Conservation (phyloP, 1,284 basidiomycete species). For the Wallemia ichthyophaga region DNA sequence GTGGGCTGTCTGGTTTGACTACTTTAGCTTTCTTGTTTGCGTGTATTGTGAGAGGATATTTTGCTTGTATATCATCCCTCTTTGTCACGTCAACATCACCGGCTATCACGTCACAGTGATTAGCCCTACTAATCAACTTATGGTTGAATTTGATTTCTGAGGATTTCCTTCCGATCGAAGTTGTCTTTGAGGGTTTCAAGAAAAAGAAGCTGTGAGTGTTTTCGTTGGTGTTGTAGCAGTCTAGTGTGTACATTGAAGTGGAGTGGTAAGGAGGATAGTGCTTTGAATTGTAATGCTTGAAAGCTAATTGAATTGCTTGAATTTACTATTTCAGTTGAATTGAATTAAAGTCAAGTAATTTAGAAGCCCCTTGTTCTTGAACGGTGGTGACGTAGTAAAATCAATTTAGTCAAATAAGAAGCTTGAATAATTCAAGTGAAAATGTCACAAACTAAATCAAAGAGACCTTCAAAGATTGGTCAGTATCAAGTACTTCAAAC, state of each 20-base stretch:
- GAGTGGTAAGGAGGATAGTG: no score
- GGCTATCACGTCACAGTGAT: not conserved
- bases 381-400: no score
- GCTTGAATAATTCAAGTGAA: not conserved
- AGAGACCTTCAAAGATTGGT: slow-evolving; percentile 14
- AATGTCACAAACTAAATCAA: not conserved
- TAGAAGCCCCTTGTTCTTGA: no score
- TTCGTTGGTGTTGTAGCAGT: no score
- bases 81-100: not conserved
- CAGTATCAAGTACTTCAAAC: slow-evolving; percentile 21
- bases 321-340: no score
- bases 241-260: no score
- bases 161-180: not conserved
- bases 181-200: not conserved
- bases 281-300: no score
- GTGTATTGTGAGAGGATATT: not conserved
- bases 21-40: not conserved
- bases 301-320: no score
- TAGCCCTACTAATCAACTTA: not conserved
- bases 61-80: not conserved
- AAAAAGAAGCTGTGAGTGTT: not conserved
- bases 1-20: not conserved
- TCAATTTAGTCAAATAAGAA: no score
- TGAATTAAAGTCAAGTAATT: no score
- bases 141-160: not conserved